These are phyloP conservation scores for Ottelia alismoides DNA, from an alignment of 106 monocot genomes.

Conservation along the genomic window DNA sequence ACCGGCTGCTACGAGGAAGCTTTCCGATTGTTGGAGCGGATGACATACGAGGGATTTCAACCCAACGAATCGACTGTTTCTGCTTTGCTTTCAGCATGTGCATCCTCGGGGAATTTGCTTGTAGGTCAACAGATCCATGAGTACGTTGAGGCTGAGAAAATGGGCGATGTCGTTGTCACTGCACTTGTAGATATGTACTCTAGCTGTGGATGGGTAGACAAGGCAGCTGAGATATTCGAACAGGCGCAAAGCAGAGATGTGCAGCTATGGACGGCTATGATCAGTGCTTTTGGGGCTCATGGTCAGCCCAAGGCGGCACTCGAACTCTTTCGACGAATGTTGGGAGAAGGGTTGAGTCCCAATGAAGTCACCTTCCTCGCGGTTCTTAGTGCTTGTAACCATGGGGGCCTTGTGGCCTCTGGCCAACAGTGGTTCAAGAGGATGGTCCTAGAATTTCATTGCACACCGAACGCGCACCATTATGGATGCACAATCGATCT, in stretches of 20 bases:
- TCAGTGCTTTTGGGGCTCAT: conserved; percentile 28
- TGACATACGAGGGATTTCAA: conserved; percentile 25
- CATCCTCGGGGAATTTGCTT: conserved; percentile 20
- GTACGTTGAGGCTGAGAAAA: conserved; percentile 7
- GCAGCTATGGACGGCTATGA: conserved; percentile 47
- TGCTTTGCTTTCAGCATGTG: conserved; percentile 34
- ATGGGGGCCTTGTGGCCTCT: conserved; percentile 23
- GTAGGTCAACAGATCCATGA: conserved; percentile 23
- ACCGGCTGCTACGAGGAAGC: conserved; percentile 19
- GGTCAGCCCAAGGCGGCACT: conserved; percentile 25
- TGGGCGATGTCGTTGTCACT: conserved; percentile 32
- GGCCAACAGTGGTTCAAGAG: conserved; percentile 23
- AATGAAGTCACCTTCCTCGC: conserved; percentile 43
- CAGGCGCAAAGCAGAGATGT: conserved; percentile 30
- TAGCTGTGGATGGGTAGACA: conserved; percentile 29
- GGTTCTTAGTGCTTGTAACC: conserved; percentile 41
- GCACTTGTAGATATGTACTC: conserved; percentile 46
- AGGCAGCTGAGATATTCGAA: conserved; percentile 22
- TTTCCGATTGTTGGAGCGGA: conserved; percentile 22
- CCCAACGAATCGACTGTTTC: conserved; percentile 24
- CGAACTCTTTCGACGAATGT: conserved; percentile 27
- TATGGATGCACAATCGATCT: conserved; percentile 50
- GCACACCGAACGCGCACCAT: conserved; percentile 24
- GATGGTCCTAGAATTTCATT: conserved; percentile 19
- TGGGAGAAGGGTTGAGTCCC: conserved; percentile 17